Evolutionary conservation across 2,329 filamentous ascomycete genomes (phyloP).

Genomic region (Pseudogymnoascus sp.): DNA sequence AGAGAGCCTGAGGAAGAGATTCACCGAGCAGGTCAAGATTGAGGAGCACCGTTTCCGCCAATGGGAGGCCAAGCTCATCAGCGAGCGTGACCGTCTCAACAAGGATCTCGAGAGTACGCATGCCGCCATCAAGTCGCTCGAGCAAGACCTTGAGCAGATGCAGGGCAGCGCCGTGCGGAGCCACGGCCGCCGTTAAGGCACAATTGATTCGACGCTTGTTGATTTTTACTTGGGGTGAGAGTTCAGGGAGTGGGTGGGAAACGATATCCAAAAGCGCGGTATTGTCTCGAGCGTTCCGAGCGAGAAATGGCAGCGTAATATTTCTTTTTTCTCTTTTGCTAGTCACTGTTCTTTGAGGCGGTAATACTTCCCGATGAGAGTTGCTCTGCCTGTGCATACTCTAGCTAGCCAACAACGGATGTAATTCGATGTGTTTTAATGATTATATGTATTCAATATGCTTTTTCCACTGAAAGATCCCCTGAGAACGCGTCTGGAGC

Average conservation of each 20-base stretch:
- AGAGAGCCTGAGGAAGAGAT: conserved; percentile 94
- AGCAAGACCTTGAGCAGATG: conserved; percentile 87
- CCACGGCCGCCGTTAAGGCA: conserved; percentile 74
- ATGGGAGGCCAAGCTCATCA: conserved; percentile 99
- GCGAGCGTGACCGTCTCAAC: conserved; percentile 97
- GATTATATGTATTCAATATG: conserved; percentile 7
- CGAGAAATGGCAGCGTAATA: conserved; percentile 22
- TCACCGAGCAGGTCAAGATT: conserved; percentile 99
- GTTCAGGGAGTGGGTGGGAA: conserved; percentile 11
- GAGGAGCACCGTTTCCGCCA: conserved; percentile 98
- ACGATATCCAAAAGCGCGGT: conserved; percentile 13
- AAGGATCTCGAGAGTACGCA: conserved; percentile 99
- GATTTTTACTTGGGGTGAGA: conserved; percentile 12
- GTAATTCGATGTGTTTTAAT: conserved; percentile 29
- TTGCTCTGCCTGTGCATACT: conserved; percentile 16
- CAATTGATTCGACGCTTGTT: conserved; percentile 5
- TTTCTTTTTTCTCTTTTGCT: conserved; percentile 22
- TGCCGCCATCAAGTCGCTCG: conserved; percentile 83
- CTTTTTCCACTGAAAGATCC: background rate
- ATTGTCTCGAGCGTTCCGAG: conserved; percentile 23
- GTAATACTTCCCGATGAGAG: conserved; percentile 6
- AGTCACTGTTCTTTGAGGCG: conserved; percentile 8
- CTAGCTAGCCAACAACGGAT: conserved; percentile 28
- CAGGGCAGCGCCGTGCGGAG: conserved; percentile 85
- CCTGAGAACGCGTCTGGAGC: background rate